Conservation (phyloP, 2,329 filamentous ascomycete genomes). For the Furcasterigmium furcatum region DNA sequence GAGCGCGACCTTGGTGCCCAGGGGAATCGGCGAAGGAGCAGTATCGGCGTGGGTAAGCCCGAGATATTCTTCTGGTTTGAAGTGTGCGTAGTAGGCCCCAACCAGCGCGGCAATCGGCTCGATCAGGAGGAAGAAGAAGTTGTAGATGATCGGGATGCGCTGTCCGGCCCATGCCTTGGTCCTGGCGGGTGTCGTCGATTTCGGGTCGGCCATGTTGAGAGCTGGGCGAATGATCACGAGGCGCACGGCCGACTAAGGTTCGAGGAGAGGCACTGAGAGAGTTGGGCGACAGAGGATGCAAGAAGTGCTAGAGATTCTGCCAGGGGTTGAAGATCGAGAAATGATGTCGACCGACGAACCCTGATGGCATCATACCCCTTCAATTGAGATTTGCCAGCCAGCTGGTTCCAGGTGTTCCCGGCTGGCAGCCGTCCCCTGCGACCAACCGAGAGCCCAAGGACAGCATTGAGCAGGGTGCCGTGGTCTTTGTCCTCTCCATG, state of each 20-base stretch:
- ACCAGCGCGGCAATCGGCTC: constrained; percentile 57
- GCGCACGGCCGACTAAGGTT: too few species aligned
- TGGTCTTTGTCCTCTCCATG: too few species aligned
- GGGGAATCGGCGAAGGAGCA: constrained; percentile 45
- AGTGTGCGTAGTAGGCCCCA: constrained; percentile 50
- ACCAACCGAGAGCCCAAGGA: too few species aligned
- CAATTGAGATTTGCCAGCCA: too few species aligned
- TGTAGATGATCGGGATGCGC: constrained; percentile 56
- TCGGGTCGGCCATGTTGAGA: not conserved
- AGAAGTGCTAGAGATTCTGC: too few species aligned
- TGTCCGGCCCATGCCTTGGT: not conserved
- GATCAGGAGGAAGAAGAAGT: constrained; percentile 71
- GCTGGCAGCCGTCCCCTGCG: too few species aligned
- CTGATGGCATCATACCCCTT: not conserved
- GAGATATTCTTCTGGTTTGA: constrained; percentile 56
- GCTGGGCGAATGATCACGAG: too few species aligned
- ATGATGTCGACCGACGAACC: not conserved
- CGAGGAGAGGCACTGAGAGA: too few species aligned
- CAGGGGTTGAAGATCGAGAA: too few species aligned
- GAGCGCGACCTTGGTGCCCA: constrained; percentile 63
- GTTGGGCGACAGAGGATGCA: too few species aligned
- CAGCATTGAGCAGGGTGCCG: too few species aligned
- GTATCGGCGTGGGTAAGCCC: constrained; percentile 56
- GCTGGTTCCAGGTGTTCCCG: too few species aligned
- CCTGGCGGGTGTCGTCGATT: not conserved